Base-by-base conservation (phyloP, 352 stramenopile genomes). In the Phytophthora uliginosa region DNA sequence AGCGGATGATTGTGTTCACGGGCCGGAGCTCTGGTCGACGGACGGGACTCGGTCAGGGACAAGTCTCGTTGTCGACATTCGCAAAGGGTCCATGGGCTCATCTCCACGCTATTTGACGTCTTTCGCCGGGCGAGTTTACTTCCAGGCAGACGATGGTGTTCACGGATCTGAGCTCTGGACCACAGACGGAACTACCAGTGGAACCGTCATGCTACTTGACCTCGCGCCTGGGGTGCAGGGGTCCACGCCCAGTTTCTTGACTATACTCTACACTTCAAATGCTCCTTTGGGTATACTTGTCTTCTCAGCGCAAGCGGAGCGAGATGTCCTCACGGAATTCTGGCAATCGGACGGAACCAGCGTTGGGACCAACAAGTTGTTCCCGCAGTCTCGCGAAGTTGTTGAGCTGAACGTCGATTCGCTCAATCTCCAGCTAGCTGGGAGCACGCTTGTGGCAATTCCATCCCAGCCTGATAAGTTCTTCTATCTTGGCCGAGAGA, bases 91-190 rank as follows among this genome's bases (percentile, higher is more conserved):
- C 0, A 31, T 22, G 10, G 77, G 84, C 2, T 94, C 85, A 2
- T 50, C 33, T 7, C 89, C 91, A 28, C 76, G 71, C 2, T 93
- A 85, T 63, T 55, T 97, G 17, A 91, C 78, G 2, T 52, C 58
- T 8, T 94, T 86, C 36, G 57, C 69, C 15, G 68, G 56, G 17
- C 65, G 68, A 5, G 74, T 90, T 3, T 93, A 84, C 54, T 98
- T 98, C 70, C 82, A 92, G 40, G 93, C 93, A 10, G 78, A 96
- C 56, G 93, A 98, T 64, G 84, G 92, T 34, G 71, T 78, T 6
- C 80, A 83, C 47, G 93, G 93, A 12, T 59, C 73, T 4, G 93
- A 98, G 64, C 69, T 98, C 15, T 98, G 93, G 93, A 34, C 52
- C 1, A 91, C 81, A 1, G 85, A 96, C 52, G 91, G 89, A 13